Base-by-base conservation (phyloP, 164 flowering plant genomes). In the Chimonanthus praecox region DNA sequence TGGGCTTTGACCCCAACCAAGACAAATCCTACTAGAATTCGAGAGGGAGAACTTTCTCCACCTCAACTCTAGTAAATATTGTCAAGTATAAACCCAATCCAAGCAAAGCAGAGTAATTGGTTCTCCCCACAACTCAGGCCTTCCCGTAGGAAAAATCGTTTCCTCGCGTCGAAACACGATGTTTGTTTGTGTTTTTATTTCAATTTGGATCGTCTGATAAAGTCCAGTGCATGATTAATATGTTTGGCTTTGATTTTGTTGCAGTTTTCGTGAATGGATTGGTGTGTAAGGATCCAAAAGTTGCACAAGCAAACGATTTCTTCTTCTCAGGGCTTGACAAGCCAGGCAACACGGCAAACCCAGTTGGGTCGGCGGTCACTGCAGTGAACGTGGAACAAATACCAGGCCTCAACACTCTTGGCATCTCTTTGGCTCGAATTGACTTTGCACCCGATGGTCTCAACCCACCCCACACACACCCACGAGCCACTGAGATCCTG, bases 401-500 rank as follows among this genome's bases (percentile, higher is more conserved):
- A 5, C 71, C 77, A 6, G 76, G 73, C 4, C 80, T 78, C 64
- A 78, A 78, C 71, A 78, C 80, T 3, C 77, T 78, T 3, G 80
- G 76, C 11, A 73, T 78, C 80, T 78, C 80, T 18, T 45, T 70
- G 74, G 76, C 43, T 15, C 76, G 77, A 21, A 48, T 78, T 4
- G 80, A 78, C 74, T 73, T 63, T 9, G 76, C 80, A 54, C 77
- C 71, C 5, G 7, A 13, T 3, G 80, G 77, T 15, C 54, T 64
- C 58, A 70, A 50, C 71, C 71, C 80, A 69, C 80, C 77, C 11
- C 80, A 78, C 71, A 73, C 73, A 6, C 80, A 78, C 62, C 76
- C 76, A n/a, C 67, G 80, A 21, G 80, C 76, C 71, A 73, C 77
- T 4, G 80, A 78, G 60, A 78, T 78, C 67, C 10, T 78, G n/a